Conservation (phyloP, 148 eudicot species). For the Gaultheria prostrata region DNA sequence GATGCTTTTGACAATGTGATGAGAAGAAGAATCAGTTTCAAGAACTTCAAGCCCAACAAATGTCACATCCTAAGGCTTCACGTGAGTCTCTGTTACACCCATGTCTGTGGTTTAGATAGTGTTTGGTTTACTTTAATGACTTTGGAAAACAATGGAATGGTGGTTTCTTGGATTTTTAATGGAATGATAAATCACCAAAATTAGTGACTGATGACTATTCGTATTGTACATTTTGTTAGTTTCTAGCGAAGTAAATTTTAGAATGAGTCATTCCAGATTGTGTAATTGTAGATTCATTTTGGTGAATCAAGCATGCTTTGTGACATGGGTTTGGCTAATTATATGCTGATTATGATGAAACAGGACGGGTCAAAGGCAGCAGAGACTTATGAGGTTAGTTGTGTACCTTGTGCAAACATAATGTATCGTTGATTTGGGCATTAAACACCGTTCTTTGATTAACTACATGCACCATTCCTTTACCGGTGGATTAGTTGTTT, state of each 20-base stretch:
- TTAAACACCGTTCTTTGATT: neutral
- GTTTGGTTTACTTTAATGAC: neutral
- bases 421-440: neutral
- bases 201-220: neutral
- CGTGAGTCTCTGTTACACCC: constrained; percentile 18
- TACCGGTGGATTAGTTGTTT: neutral
- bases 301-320: neutral
- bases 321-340: neutral
- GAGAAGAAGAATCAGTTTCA: neutral
- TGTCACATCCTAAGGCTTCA: constrained; percentile 26
- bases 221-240: neutral
- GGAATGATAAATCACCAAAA: neutral
- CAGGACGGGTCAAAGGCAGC: constrained; percentile 59
- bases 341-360: constrained; percentile 13
- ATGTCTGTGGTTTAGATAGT: neutral
- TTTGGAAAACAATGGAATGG: neutral
- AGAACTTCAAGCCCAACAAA: constrained; percentile 20
- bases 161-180: neutral
- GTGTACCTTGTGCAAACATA: neutral
- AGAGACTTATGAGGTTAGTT: constrained; percentile 52
- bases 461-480: neutral
- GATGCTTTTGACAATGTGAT: constrained; percentile 35
- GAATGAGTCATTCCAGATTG: neutral
- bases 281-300: neutral
- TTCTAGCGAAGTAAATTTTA: neutral